Percentiles rank a stretch among this genome's conserved stretches.
Conservation (phyloP, 768 basidiomycete genomes). For the Suillus occidentalis region DNA sequence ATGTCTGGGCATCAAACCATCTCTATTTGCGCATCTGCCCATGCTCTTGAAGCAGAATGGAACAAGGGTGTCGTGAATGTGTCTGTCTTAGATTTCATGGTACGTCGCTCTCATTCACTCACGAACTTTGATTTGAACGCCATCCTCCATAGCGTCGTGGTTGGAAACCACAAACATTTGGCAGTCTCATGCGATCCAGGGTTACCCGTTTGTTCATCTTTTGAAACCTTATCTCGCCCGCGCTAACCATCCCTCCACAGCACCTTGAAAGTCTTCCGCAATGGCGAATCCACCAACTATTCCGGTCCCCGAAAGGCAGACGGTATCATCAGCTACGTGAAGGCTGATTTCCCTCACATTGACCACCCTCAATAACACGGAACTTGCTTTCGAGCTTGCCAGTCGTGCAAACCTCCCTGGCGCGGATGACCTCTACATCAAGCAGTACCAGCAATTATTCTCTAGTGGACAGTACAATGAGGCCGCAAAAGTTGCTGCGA, state of each 20-base stretch:
- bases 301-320: slow-evolving; percentile 89
- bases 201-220: slow-evolving; percentile 77
- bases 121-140: slow-evolving; percentile 5
- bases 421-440: too few species aligned
- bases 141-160: slow-evolving; percentile 59
- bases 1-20: slow-evolving; percentile 66
- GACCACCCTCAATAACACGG: too few species aligned
- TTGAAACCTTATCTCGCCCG: not conserved
- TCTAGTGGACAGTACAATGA: too few species aligned
- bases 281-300: slow-evolving; percentile 81
- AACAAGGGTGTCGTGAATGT: slow-evolving; percentile 92
- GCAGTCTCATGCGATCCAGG: slow-evolving; percentile 81
- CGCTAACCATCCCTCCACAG: slow-evolving; percentile 37
- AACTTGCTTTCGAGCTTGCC: too few species aligned
- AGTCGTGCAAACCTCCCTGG: too few species aligned
- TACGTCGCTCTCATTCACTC: slow-evolving; percentile 33
- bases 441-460: too few species aligned
- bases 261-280: slow-evolving; percentile 88
- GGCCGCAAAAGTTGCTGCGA: too few species aligned
- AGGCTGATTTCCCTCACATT: too few species aligned
- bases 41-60: slow-evolving; percentile 89
- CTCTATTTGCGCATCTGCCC: slow-evolving; percentile 89
- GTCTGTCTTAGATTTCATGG: slow-evolving; percentile 83
- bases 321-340: slow-evolving; percentile 92
- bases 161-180: slow-evolving; percentile 99